Base-by-base conservation (phyloP, 352 stramenopile species). In the Stephanocyclus meneghinianus region DNA sequence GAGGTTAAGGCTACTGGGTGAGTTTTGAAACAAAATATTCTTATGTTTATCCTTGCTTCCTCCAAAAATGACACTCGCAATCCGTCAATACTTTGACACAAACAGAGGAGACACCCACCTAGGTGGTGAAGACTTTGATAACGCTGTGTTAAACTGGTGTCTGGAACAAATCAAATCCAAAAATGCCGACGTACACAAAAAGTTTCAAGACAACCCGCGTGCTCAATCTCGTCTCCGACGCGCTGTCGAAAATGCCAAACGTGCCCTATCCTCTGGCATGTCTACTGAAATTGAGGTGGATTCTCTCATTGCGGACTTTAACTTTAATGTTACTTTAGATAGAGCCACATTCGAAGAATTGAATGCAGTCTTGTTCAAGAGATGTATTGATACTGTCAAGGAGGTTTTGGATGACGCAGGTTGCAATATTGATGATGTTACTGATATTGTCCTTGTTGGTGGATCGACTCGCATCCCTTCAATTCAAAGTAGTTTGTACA, bases 151-250 rank as follows among this genome's bases (percentile, higher is more conserved):
- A 26, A 71, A 78, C 5, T 81, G 96, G 91, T 96, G 92, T 72
- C 84, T 91, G 64, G 95, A 96, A 70, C 80, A 94, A 57, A 96
- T 97, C 81, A 82, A 96, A 81, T 90, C 93, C 74, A 95, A 96
- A 61, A 60, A 79, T 42, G 61, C 64, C 1, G 66, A 77, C 40
- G 78, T 74, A 6, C 51, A 75, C 15, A 77, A 81, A 35, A 73
- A 83, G 29, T 15, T 79, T 11, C 71, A 67, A 44, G 78, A 73
- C 10, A 76, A 72, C 47, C 15, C 65, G 29, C 78, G 73, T 53
- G 71, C 85, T 16, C 74, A 78, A 44, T 77, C 84, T 1, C 62
- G 86, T 55, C 82, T 94, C 26, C 74, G 71, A 18, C 74, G 75
- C 6, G 83, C 80, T 32, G 77, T 85, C 42, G 85, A 94, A 65